phyloP scores from a whole-genome alignment of 306 rosid genomes.

The Glycyrrhiza uralensis region DNA sequence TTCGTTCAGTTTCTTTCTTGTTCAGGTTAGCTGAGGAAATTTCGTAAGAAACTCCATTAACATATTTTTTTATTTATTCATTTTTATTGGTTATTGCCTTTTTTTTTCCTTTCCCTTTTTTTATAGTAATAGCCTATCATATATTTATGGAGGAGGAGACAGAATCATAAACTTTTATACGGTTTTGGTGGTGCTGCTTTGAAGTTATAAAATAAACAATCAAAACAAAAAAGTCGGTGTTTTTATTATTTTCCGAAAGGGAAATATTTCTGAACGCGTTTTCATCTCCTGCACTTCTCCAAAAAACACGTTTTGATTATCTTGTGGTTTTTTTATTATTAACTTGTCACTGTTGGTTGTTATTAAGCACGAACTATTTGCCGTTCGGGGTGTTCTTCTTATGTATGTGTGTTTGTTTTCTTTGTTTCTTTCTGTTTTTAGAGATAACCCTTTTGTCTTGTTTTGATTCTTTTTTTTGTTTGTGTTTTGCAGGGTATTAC shows the following conservation, averaged over 20 bases:
- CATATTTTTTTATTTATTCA: neutral
- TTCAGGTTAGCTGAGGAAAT: constrained; percentile 14
- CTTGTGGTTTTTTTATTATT: neutral
- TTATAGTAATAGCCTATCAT: too few relatives aligned
- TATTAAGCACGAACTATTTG: neutral
- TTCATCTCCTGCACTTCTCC: neutral
- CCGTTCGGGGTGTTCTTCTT: neutral
- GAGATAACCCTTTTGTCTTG: neutral
- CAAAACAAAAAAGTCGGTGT: constrained; percentile 9
- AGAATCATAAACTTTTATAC: neutral
- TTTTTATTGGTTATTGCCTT: neutral
- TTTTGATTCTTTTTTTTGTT: neutral
- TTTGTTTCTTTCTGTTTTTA: neutral
- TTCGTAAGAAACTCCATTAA: neutral
- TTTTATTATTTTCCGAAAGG: neutral
- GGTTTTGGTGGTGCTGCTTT: neutral
- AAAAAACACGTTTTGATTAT: neutral
- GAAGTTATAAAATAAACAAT: neutral
- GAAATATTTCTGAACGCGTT: neutral
- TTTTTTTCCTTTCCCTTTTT: too few relatives aligned
- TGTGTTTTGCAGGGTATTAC: constrained; percentile 32
- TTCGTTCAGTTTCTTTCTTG: constrained; percentile 9
- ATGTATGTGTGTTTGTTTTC: neutral
- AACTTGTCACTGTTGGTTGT: neutral
- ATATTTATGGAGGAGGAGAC: neutral